phyloP scores from a whole-genome alignment of 495 filamentous ascomycete genomes.

The Sporormia fimetaria region DNA sequence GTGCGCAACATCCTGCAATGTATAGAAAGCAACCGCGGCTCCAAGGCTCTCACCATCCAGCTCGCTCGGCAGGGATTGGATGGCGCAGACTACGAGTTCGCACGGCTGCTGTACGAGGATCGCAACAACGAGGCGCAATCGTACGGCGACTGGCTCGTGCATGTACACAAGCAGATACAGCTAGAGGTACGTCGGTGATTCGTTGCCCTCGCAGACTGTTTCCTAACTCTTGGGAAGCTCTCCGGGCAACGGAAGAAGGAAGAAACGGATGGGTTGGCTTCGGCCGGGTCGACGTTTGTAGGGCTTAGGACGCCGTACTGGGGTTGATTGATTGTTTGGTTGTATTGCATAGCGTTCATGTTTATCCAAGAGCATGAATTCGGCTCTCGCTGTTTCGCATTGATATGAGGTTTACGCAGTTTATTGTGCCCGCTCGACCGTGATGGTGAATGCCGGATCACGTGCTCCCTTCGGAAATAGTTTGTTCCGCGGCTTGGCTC shows the following conservation, averaged over 20 bases:
- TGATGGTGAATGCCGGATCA: too few relatives aligned
- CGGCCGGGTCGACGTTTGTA: constrained; percentile 42
- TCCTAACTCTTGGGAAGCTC: constrained; percentile 35
- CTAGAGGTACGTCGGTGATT: constrained; percentile 51
- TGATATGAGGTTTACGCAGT: neutral
- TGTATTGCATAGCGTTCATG: constrained; percentile 17
- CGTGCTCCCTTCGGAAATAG: too few relatives aligned
- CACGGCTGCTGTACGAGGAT: constrained; percentile 80
- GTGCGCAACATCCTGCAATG: constrained; percentile 89
- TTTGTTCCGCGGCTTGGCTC: too few relatives aligned
- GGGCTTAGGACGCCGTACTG: constrained; percentile 66
- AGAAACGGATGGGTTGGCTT: constrained; percentile 38
- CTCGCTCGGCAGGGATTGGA: constrained; percentile 87
- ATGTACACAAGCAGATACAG: constrained; percentile 84
- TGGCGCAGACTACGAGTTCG: constrained; percentile 94
- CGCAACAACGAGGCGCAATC: constrained; percentile 94
- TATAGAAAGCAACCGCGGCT: constrained; percentile 65
- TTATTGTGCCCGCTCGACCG: too few relatives aligned
- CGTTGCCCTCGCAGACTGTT: neutral
- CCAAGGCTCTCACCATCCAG: constrained; percentile 80
- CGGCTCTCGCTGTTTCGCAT: neutral
- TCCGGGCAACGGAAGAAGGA: constrained; percentile 69
- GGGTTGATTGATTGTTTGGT: constrained; percentile 24
- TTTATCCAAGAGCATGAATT: neutral
- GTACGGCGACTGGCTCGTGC: constrained; percentile 98